phyloP scores from a whole-genome alignment of 192 early-diverging fungal species.

The Chytriomyces hyalinus region DNA sequence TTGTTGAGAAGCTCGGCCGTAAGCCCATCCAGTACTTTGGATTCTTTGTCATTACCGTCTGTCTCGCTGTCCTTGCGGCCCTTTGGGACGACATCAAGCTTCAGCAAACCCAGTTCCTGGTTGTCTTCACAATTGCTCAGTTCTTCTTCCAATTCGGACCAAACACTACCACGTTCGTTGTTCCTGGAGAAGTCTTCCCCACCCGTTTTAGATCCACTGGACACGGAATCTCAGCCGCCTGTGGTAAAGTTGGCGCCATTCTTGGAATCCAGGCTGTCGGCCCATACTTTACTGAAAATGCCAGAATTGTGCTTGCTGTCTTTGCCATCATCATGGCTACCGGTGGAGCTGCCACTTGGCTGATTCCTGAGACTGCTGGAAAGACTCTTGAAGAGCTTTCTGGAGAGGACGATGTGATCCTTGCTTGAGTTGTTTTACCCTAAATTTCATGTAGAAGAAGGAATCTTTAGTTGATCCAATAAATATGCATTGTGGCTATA shows the following conservation, averaged over 20 bases:
- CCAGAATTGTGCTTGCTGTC: constrained; percentile 28
- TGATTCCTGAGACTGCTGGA: constrained; percentile 81
- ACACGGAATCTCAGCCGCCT: constrained; percentile 81
- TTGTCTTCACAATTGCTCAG: constrained; percentile 53
- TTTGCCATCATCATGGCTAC: constrained; percentile 52
- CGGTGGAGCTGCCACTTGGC: constrained; percentile 68
- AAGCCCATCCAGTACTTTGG: constrained; percentile 93
- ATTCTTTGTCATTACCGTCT: constrained; percentile 75
- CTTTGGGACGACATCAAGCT: constrained; percentile 34
- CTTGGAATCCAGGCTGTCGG: constrained; percentile 58
- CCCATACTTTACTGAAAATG: constrained; percentile 40
- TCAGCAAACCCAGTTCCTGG: constrained; percentile 48
- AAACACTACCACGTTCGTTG: constrained; percentile 86
- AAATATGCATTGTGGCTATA: too few species aligned
- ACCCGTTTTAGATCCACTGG: constrained; percentile 75
- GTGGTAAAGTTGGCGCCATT: constrained; percentile 79
- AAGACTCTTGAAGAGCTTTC: constrained; percentile 72
- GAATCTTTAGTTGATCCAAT: too few species aligned
- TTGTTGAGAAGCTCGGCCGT: constrained; percentile 87
- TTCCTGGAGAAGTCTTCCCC: constrained; percentile 77
- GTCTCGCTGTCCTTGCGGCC: constrained; percentile 65
- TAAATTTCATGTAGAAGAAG: too few species aligned
- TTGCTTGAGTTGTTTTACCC: background rate
- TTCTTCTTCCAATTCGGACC: constrained; percentile 95
- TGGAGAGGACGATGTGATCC: constrained; percentile 31